Evolutionary conservation across 441 rosid species (phyloP), one percentile per base, ranked within the genome.

Genomic region (Populus hybrid): DNA sequence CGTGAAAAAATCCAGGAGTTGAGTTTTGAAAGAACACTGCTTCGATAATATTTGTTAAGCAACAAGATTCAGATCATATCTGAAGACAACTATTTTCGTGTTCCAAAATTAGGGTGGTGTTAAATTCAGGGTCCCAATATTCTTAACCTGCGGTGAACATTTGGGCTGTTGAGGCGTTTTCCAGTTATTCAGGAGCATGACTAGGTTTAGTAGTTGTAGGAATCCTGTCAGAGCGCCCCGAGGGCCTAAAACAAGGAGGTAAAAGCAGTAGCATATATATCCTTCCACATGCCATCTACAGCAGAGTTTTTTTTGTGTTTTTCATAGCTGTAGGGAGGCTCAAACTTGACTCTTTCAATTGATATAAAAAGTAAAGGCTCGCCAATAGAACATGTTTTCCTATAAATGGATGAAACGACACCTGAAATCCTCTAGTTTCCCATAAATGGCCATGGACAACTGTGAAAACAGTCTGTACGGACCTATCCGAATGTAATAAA

Each of bases 361-460:
- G 38, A 34, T 16, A 12, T 34, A 32, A 14, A 14, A 32, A 32
- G 35, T 30, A 5, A 69, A 28, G n/a, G 2, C 34, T 67, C 36
- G 0, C 7, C 30, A 12, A 9, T 16, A 69, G 40, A 14, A 18
- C 68, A 7, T 9, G 32, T 6, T 53, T 53, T 53, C 61, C 61
- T 53, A 65, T 65, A n/a, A 65, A 65, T 23, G 32, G 68, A 65
- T 9, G 12, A 3, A 35, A 18, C 6, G 5, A 30, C 19, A 14
- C 21, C 46, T 30, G n/a, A 34, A 12, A 18, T 26, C 28, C 11
- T 75, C 38, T 67, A 21, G 3, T 28, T 36, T 36, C 61, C 69
- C 42, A 70, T 57, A 24, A 34, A 28, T 70, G 42, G 78, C 19
- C 3, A 76, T 23, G 67, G 68, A 75, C 42, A 76, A 59, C 73